Base-by-base conservation (phyloP, 805 yeast species). In the Yamadazyma paraphyllophila region DNA sequence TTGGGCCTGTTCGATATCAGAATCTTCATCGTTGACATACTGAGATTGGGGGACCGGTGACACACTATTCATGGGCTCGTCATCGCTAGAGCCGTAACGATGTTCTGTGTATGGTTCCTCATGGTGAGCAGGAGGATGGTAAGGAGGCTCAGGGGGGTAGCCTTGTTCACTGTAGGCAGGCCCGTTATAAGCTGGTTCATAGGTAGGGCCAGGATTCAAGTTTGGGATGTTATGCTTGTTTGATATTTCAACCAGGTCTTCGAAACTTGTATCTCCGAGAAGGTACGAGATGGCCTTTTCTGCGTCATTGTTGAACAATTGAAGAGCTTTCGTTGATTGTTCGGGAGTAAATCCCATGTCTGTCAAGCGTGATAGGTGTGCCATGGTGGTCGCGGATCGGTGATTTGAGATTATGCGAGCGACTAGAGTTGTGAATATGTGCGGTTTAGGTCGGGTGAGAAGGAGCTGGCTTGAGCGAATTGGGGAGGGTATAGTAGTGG, bases 301-400 rank as follows among this genome's bases (percentile, higher is more conserved):
- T 10, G 59, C 50, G 41, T 65, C 61, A 36, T 57, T 58, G 30
- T 53, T 49, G 26, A 62, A 48, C 16, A 45, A 48, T 36, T 59
- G 43, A 39, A 72, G 57, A 0, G 82, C 82, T 14, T 59, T 62
- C 6, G 49, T 45, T 3, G 76, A 67, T 45, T 67, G 64, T 16
- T 64, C 72, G 20, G 52, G 56, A 39, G 63, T 44, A 58, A 72
- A 67, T 32, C 77, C 77, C 75, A 73, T 71, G 33, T 66, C 71
- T 9, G 39, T 43, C 9, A 52, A 34, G 26, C 38, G 27, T 16
- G 20, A 13, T 24, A 40, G 5, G 24, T 32, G 17, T n/a, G 29
- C 35, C 43, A 40, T 40, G 29, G 20, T 37, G 11, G 29, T 24
- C 12, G 40, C 31, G 31, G 11, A 29, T 29, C 4, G 11, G 13